Evolutionary conservation across 179 eudicot species (phyloP).

Genomic region (Carnegiea gigantea): DNA sequence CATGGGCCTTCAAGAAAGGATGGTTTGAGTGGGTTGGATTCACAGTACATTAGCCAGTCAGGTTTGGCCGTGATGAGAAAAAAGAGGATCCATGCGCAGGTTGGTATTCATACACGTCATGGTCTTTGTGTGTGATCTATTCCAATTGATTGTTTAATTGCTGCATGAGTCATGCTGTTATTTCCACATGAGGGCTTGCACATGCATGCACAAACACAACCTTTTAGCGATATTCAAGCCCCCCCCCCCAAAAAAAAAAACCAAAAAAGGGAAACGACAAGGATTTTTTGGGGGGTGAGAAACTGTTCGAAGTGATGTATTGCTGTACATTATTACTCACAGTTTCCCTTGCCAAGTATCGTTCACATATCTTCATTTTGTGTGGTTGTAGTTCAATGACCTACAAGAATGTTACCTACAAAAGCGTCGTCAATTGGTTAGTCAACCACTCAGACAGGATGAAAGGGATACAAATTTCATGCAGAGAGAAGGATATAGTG

Average conservation of each 20-base stretch:
- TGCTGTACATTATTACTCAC: neutral
- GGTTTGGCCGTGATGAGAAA: constrained; percentile 74
- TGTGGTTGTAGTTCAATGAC: constrained; percentile 55
- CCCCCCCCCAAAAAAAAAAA: neutral
- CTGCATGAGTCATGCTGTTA: neutral
- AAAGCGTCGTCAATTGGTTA: constrained; percentile 57
- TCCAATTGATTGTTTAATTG: neutral
- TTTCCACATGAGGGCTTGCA: neutral
- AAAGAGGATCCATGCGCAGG: constrained; percentile 86
- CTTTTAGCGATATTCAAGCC: neutral
- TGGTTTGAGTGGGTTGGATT: constrained; percentile 43
- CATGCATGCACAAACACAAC: neutral
- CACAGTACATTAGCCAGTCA: constrained; percentile 66
- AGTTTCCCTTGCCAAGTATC: neutral
- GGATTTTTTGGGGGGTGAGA: neutral
- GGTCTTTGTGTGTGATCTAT: constrained; percentile 1
- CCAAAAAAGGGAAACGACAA: neutral
- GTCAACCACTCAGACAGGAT: constrained; percentile 41
- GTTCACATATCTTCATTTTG: neutral
- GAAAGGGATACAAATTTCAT: constrained; percentile 40
- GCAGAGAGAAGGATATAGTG: constrained; percentile 60
- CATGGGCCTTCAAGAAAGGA: constrained; percentile 55
- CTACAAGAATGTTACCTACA: constrained; percentile 75
- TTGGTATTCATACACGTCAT: constrained; percentile 25
- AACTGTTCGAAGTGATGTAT: constrained; percentile 1